phyloP scores from a whole-genome alignment of 2,329 filamentous ascomycete genomes.

The Trichoderma sp. region DNA sequence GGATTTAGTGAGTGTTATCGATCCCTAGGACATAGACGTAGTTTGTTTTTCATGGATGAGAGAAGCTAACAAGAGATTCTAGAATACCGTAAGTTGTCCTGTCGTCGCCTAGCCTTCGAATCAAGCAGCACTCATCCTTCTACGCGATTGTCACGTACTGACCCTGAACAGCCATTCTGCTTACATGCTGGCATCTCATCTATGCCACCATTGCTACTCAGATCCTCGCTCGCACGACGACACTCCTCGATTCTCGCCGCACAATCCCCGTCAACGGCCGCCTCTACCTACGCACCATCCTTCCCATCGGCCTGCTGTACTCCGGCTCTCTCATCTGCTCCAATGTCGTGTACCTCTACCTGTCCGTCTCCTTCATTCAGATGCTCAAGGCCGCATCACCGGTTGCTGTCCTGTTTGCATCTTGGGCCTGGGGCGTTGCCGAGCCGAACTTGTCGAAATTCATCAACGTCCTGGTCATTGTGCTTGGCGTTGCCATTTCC shows the following conservation, averaged over 20 bases:
- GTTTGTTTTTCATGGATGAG: background rate
- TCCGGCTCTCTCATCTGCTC: constrained; percentile 66
- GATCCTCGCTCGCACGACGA: constrained; percentile 64
- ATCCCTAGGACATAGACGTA: background rate
- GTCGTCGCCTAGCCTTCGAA: background rate
- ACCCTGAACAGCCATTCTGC: constrained; percentile 51
- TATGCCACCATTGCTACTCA: constrained; percentile 69
- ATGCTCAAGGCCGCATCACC: constrained; percentile 71
- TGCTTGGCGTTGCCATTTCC: constrained; percentile 55
- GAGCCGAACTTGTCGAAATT: constrained; percentile 50
- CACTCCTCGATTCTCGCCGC: constrained; percentile 64
- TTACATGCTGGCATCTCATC: constrained; percentile 69
- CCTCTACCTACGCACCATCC: constrained; percentile 63
- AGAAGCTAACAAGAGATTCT: constrained; percentile 16
- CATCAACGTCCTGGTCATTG: constrained; percentile 55
- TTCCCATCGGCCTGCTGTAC: constrained; percentile 68
- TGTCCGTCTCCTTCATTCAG: constrained; percentile 69
- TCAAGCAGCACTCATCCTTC: background rate
- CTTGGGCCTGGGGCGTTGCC: constrained; percentile 61
- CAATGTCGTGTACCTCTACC: constrained; percentile 68
- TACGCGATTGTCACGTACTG: background rate
- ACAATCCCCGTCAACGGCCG: constrained; percentile 62
- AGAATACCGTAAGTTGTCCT: constrained; percentile 34
- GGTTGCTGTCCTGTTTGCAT: constrained; percentile 65
- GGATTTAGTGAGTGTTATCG: constrained; percentile 67